Percentiles rank a stretch among this genome's conserved stretches.
Evolutionary conservation across 345 rosid species (phyloP).

Genomic region (Adansonia digitata): DNA sequence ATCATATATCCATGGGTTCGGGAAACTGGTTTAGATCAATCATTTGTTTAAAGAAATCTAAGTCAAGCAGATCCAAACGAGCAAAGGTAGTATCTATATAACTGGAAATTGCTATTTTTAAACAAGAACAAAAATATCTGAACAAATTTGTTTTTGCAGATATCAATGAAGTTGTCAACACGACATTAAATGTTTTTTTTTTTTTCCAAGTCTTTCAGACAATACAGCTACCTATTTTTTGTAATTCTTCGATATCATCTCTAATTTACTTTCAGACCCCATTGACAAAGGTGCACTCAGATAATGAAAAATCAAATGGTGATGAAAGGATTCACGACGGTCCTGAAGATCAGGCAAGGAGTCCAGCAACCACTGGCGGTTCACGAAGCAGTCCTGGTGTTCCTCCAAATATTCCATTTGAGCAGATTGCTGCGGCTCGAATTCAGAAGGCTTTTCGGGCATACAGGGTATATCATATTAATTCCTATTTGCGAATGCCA

Average conservation of each 20-base stretch:
- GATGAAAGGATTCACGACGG: conserved; percentile 12
- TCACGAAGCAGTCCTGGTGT: conserved; percentile 3
- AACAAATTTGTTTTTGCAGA: no score
- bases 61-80: conserved; percentile 35
- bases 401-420: conserved; percentile 5
- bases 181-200: no score
- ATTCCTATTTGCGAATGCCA: not conserved
- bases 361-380: conserved; percentile 10
- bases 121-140: not conserved
- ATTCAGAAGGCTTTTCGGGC: conserved; percentile 69
- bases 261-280: not conserved
- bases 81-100: conserved; percentile 33
- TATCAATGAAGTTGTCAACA: no score
- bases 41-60: conserved; percentile 33
- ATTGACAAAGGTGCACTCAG: conserved; percentile 34
- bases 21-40: conserved; percentile 51
- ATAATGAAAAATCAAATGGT: conserved; percentile 35
- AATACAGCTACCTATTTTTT: not conserved
- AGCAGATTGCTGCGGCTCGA: conserved; percentile 43
- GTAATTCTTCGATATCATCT: not conserved
- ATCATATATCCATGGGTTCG: conserved; percentile 45
- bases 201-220: no score
- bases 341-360: conserved; percentile 17
- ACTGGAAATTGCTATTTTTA: not conserved
- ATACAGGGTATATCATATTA: conserved; percentile 35